These are phyloP conservation scores for Musa troglodytarum DNA, from an alignment of 176 grass and related monocot genomes.

Conservation along the genomic window DNA sequence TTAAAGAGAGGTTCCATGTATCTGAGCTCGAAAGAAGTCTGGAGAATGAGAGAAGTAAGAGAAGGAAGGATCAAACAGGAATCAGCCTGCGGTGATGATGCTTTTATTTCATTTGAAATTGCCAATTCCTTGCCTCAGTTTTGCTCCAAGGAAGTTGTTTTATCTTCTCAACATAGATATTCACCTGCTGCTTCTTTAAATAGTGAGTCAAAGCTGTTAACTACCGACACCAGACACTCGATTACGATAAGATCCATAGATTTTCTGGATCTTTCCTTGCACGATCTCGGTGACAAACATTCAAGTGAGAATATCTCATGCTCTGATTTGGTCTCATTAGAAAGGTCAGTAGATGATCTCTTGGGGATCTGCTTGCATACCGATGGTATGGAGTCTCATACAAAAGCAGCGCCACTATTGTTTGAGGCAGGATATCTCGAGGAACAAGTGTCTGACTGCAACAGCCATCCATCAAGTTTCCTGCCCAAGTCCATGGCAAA, in stretches of 20 bases:
- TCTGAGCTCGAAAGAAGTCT: conserved; percentile 60
- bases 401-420: conserved; percentile 25
- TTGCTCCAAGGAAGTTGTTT: conserved; percentile 38
- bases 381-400: conserved; percentile 15
- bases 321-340: conserved; percentile 59
- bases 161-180: conserved; percentile 7
- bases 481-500: conserved; percentile 54
- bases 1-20: conserved; percentile 70
- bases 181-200: conserved; percentile 6
- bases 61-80: conserved; percentile 56
- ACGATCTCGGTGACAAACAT: conserved; percentile 30
- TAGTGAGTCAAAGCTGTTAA: conserved; percentile 14
- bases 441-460: conserved; percentile 22
- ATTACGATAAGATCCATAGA: conserved; percentile 36
- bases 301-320: conserved; percentile 32
- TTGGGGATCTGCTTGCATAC: conserved; percentile 42
- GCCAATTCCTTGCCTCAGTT: conserved; percentile 33
- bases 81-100: conserved; percentile 17
- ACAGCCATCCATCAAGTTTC: conserved; percentile 28
- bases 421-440: conserved; percentile 16
- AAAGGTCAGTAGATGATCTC: conserved; percentile 22
- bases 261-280: conserved; percentile 41
- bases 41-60: conserved; percentile 42
- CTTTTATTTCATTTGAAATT: conserved; percentile 49
- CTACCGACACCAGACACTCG: conserved; percentile 20